Evolutionary conservation across 2,329 filamentous ascomycete genomes (phyloP).

Genomic region (Colletotrichum lini): DNA sequence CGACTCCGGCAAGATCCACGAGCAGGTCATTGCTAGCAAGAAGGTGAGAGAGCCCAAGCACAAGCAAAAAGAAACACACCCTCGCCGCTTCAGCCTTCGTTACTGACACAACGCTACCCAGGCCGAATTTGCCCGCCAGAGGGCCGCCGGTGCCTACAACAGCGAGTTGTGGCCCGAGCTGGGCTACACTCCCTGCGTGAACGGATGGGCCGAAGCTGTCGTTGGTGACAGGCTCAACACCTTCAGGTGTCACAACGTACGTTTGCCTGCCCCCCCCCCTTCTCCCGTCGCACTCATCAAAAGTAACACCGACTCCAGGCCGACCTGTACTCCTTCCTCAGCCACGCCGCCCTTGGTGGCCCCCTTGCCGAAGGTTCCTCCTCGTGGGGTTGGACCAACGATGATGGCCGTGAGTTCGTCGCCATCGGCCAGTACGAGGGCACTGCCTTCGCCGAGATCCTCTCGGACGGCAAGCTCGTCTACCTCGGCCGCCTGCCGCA

Average conservation of each 20-base stretch:
- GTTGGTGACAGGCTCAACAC: conserved; percentile 62
- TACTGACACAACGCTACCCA: background rate
- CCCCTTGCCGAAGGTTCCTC: conserved; percentile 53
- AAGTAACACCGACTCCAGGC: conserved; percentile 39
- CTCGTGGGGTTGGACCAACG: conserved; percentile 64
- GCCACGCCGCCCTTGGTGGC: conserved; percentile 67
- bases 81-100: background rate
- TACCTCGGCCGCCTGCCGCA: conserved; percentile 58
- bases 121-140: conserved; percentile 40
- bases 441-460: conserved; percentile 62
- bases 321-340: conserved; percentile 70
- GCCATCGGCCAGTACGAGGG: conserved; percentile 61
- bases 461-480: conserved; percentile 56
- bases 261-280: background rate
- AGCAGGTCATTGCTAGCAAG: conserved; percentile 42
- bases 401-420: conserved; percentile 61
- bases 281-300: background rate
- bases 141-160: conserved; percentile 46
- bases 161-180: conserved; percentile 55
- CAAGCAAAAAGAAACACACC: background rate
- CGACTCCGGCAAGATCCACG: conserved; percentile 41
- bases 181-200: conserved; percentile 56
- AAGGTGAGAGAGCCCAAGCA: conserved; percentile 17
- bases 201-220: conserved; percentile 60
- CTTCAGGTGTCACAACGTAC: conserved; percentile 63